Conservation (phyloP, 1,284 basidiomycete species). For the Termitomyces sp. region DNA sequence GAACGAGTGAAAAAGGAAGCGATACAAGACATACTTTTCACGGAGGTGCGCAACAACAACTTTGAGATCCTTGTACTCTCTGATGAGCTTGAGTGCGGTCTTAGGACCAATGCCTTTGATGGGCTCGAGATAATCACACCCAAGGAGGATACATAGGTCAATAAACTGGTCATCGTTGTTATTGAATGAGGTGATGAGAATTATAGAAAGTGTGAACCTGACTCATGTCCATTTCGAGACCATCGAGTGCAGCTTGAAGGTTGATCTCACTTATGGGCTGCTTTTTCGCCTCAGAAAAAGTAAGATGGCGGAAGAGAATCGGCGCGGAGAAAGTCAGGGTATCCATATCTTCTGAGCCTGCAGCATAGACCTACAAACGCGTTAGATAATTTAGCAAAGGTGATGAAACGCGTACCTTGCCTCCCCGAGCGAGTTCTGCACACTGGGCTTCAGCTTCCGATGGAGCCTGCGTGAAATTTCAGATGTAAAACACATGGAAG, state of each 20-base stretch:
- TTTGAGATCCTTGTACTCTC: constrained; percentile 81
- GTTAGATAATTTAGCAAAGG: background rate
- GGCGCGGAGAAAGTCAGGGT: constrained; percentile 95
- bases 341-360: constrained; percentile 99
- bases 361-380: constrained; percentile 76
- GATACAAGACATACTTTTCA: constrained; percentile 54
- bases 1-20: background rate
- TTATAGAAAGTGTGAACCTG: constrained; percentile 44
- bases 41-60: constrained; percentile 79
- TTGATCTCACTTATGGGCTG: constrained; percentile 95
- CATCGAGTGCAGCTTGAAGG: constrained; percentile 79
- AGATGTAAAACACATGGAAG: constrained; percentile 1
- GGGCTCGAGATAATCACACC: constrained; percentile 97
- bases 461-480: constrained; percentile 62
- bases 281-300: constrained; percentile 98
- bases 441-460: constrained; percentile 99
- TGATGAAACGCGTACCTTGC: constrained; percentile 54
- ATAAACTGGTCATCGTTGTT: constrained; percentile 63
- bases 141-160: constrained; percentile 94
- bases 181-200: background rate
- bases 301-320: constrained; percentile 91
- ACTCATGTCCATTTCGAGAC: constrained; percentile 89
- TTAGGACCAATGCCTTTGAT: constrained; percentile 96
- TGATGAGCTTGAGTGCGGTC: constrained; percentile 89
- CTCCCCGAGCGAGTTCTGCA: constrained; percentile 92